Conservation (phyloP, 2,329 filamentous ascomycete species). For the Westerdykella ornata region DNA sequence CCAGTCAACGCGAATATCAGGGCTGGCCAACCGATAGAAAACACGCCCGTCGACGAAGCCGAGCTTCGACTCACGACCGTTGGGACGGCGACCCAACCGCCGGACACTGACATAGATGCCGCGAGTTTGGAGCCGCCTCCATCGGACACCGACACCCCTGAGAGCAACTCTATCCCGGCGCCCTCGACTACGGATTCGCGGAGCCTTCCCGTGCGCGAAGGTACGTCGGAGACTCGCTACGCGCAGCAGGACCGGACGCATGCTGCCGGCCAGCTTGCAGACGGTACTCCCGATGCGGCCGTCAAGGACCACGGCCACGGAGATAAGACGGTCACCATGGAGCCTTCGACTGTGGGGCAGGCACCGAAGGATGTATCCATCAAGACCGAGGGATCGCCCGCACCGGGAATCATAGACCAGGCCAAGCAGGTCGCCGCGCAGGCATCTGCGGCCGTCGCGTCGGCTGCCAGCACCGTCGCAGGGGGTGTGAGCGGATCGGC, state of each 20-base stretch:
- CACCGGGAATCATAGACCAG: conserved; percentile 38
- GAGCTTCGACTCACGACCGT: conserved; percentile 27
- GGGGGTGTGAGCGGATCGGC: conserved; percentile 25
- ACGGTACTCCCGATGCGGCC: conserved; percentile 39
- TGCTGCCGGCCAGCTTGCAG: conserved; percentile 38
- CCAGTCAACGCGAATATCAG: conserved; percentile 24
- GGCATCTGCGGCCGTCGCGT: conserved; percentile 22
- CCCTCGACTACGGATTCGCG: conserved; percentile 5
- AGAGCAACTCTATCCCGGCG: conserved; percentile 9
- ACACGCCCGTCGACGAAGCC: conserved; percentile 22
- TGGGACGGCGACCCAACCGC: conserved; percentile 35
- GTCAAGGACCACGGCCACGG: conserved; percentile 39
- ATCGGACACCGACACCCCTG: conserved; percentile 6
- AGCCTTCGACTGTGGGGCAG: conserved; percentile 45
- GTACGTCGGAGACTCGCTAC: conserved; percentile 39
- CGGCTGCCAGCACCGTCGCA: conserved; percentile 29
- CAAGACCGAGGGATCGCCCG: conserved; percentile 26
- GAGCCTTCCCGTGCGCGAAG: conserved; percentile 29
- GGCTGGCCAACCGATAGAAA: conserved; percentile 19
- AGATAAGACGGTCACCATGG: conserved; percentile 43
- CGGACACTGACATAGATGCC: conserved; percentile 9
- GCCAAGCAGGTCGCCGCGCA: conserved; percentile 37
- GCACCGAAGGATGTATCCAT: conserved; percentile 44
- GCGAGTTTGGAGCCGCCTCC: conserved; percentile 1
- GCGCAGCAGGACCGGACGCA: conserved; percentile 41